A percentile compares a stretch with the other conserved stretches of the same genome.
These are phyloP conservation scores for Coniochaeta hoffmannii DNA, from an alignment of 2,329 filamentous ascomycete genomes.

Conservation along the genomic window DNA sequence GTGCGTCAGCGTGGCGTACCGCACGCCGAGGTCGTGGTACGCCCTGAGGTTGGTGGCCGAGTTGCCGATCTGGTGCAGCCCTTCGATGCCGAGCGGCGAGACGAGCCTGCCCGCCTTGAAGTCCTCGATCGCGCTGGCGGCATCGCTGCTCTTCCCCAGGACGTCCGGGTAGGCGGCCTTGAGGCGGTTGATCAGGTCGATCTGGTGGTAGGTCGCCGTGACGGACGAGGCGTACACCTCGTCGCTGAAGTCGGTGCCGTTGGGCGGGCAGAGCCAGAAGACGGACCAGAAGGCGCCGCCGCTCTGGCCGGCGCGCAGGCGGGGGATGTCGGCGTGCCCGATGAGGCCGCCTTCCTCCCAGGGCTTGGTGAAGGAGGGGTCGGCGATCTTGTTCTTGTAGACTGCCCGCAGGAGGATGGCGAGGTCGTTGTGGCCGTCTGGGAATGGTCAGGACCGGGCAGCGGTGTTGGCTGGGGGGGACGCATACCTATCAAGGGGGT, in stretches of 20 bases:
- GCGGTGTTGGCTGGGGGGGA: neutral
- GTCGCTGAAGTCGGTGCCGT: conserved; percentile 67
- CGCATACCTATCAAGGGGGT: conserved; percentile 42
- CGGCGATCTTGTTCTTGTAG: conserved; percentile 74
- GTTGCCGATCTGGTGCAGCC: conserved; percentile 91
- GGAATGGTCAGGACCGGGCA: conserved; percentile 8
- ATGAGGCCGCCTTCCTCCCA: conserved; percentile 65
- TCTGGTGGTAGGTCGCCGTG: conserved; percentile 56
- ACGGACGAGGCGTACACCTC: conserved; percentile 34
- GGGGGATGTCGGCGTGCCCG: conserved; percentile 71
- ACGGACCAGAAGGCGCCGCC: conserved; percentile 95
- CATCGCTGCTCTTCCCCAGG: conserved; percentile 52
- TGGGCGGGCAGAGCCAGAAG: conserved; percentile 66
- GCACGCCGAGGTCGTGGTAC: conserved; percentile 71
- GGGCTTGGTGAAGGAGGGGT: conserved; percentile 60
- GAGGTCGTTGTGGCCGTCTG: conserved; percentile 88
- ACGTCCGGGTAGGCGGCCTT: conserved; percentile 55
- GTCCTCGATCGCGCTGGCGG: conserved; percentile 42
- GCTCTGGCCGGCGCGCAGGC: conserved; percentile 61
- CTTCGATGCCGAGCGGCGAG: conserved; percentile 75
- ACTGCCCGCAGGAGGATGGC: conserved; percentile 60
- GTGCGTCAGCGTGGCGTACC: conserved; percentile 84
- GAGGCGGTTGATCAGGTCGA: conserved; percentile 64
- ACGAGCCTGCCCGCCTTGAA: conserved; percentile 60
- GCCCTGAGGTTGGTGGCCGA: conserved; percentile 66